Evolutionary conservation across 148 eudicot genomes (phyloP), one percentile per base, ranked within the genome.

Genomic region (Rhododendron molle): DNA sequence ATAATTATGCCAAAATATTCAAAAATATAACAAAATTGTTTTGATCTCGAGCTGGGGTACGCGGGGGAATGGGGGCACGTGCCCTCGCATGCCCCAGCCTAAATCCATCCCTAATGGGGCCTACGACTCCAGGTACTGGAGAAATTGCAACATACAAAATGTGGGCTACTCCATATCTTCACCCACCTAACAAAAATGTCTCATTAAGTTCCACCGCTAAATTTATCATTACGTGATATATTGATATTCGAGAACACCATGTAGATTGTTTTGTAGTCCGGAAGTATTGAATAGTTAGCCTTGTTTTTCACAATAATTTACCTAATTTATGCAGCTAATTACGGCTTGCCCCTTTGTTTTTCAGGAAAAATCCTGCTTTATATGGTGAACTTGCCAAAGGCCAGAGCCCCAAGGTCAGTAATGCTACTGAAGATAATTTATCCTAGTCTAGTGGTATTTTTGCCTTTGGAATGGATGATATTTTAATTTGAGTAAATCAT

Each of bases 321-420:
- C 47, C 80, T 73, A 8, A 21, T 34, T 40, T 21, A 58, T 34
- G 74, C 10, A 20, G 34, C 30, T 26, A 49, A 13, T 38, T 69
- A 43, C 56, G 28, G 28, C 7, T 60, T 40, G 28, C 32, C 3
- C 81, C 69, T 88, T 82, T 88, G 34, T 69, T 32, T 93, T 74
- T 32, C 94, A 96, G 99, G 85, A 93, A 91, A 81, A 88, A 96
- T 82, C 91, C 97, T 60, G 89, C 85, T 30, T 82, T 93, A 85
- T 95, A 80, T 84, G 89, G 88, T 30, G 89, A 91, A 89, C 98
- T 96, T 83, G 94, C 96, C 77, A 88, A 89, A 80, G 95, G 94
- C 67, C 99, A 96, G 86, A 90, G 92, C 85, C 99, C 99, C 2
- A 94, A 96, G 97, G 99, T 96, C 3, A 73, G 87, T 67, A 11